Conservation (phyloP, 2,329 filamentous ascomycete species). For the Diaporthe nobilis region DNA sequence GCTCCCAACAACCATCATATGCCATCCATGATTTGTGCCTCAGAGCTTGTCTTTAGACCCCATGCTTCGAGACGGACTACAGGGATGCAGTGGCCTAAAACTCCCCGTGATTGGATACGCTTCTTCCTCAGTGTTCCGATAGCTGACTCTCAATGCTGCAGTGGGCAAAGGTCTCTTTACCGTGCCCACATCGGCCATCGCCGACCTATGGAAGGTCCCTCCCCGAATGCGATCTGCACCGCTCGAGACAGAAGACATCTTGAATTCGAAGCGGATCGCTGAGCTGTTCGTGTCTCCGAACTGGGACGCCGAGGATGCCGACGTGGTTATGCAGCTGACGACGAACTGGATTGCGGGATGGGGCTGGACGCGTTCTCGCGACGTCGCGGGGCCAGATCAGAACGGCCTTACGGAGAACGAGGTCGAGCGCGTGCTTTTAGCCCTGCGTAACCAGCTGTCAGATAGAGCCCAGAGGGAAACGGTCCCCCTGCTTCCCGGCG, state of each 20-base stretch:
- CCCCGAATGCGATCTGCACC: constrained; percentile 2
- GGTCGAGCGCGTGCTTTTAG: not conserved
- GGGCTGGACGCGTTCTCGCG: constrained; percentile 14
- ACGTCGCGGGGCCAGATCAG: not conserved
- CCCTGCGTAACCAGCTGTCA: not conserved
- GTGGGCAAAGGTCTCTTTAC: constrained; percentile 7
- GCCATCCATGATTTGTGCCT: not conserved
- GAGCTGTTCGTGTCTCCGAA: constrained; percentile 4
- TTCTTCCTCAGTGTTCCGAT: too few species aligned
- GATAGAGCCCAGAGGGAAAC: not conserved
- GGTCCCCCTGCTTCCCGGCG: not conserved
- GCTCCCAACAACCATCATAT: not conserved
- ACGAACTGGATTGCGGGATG: constrained; percentile 8
- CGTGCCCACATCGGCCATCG: not conserved
- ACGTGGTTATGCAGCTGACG: not conserved
- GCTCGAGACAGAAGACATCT: not conserved
- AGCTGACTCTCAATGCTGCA: not conserved
- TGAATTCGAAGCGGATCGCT: not conserved
- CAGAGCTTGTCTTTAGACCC: not conserved
- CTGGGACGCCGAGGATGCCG: not conserved
- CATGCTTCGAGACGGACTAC: not conserved
- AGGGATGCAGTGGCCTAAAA: not conserved
- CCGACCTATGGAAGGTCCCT: not conserved
- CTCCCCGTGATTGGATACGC: not conserved
- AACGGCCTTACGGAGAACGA: not conserved